Evolutionary conservation across 192 early-diverging fungal species (phyloP).

Genomic region (Umbelopsis sp.): DNA sequence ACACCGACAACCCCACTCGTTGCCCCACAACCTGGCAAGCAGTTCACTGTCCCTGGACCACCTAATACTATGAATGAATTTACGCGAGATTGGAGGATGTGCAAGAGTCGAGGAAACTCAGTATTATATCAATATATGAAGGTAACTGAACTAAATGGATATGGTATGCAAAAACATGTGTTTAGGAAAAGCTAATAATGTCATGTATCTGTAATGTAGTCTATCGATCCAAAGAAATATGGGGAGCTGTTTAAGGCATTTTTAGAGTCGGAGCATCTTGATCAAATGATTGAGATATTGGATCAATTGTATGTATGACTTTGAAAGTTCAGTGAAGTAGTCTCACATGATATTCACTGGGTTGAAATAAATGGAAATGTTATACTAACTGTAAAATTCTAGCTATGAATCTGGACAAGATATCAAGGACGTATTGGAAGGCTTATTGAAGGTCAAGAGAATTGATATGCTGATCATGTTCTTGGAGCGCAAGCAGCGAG

Average conservation of each 20-base stretch:
- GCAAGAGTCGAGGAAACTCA: constrained; percentile 44
- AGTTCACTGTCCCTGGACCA: constrained; percentile 14
- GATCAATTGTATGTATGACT: constrained; percentile 32
- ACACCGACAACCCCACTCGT: neutral
- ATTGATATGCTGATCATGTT: constrained; percentile 40
- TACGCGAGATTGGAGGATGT: constrained; percentile 71
- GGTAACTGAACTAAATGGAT: constrained; percentile 36
- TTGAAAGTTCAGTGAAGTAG: neutral
- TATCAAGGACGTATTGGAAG: constrained; percentile 21
- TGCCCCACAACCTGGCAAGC: neutral
- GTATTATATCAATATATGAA: constrained; percentile 63
- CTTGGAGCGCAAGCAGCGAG: constrained; percentile 16
- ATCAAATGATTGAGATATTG: constrained; percentile 45
- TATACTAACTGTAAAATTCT: neutral
- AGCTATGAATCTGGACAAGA: constrained; percentile 20
- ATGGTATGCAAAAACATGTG: neutral
- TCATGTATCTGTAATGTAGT: neutral
- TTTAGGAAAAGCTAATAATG: neutral
- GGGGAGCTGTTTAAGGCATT: constrained; percentile 43
- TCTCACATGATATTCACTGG: neutral
- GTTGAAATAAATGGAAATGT: too few species aligned
- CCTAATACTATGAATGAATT: constrained; percentile 71
- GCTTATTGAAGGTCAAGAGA: constrained; percentile 25
- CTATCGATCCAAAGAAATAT: neutral
- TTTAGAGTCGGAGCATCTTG: constrained; percentile 53